Evolutionary conservation across 1,139 yeast genomes (phyloP).

Genomic region (Kurtzmaniella quercitrusa): DNA sequence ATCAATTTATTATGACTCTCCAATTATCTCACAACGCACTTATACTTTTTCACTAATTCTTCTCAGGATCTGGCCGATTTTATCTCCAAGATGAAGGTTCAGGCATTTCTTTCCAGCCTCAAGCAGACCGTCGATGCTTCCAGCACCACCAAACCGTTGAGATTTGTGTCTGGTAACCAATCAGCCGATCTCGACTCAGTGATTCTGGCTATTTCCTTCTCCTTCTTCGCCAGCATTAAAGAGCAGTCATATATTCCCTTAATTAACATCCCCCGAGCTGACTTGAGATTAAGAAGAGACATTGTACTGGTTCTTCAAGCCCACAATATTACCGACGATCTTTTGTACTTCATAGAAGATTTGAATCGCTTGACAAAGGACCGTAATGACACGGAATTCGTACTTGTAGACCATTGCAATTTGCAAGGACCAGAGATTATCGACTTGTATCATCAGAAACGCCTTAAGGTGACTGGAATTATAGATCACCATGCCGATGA

Average conservation of each 20-base stretch:
- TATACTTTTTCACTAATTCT: too few relatives aligned
- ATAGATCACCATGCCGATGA: constrained; percentile 90
- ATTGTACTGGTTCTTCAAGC: constrained; percentile 49
- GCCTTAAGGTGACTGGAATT: constrained; percentile 48
- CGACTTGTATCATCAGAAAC: constrained; percentile 17
- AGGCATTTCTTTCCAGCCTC: constrained; percentile 18
- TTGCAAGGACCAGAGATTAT: constrained; percentile 48
- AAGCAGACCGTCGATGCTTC: constrained; percentile 15
- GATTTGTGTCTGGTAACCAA: constrained; percentile 78
- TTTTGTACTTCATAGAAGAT: constrained; percentile 68
- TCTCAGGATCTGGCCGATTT: too few relatives aligned
- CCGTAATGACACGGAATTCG: constrained; percentile 29
- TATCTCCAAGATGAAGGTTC: neutral
- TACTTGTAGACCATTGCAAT: constrained; percentile 80
- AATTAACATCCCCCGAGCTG: constrained; percentile 65
- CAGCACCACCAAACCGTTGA: constrained; percentile 16
- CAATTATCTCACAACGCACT: too few relatives aligned
- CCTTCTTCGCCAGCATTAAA: constrained; percentile 46
- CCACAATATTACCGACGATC: constrained; percentile 44
- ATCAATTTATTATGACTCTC: too few relatives aligned
- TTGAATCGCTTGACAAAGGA: constrained; percentile 20
- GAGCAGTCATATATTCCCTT: constrained; percentile 49
- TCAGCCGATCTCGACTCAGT: constrained; percentile 86
- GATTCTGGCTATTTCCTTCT: constrained; percentile 65
- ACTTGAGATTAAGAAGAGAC: constrained; percentile 68